These are phyloP conservation scores for Cardamine occulta DNA, from an alignment of 345 rosid species.

Conservation along the genomic window DNA sequence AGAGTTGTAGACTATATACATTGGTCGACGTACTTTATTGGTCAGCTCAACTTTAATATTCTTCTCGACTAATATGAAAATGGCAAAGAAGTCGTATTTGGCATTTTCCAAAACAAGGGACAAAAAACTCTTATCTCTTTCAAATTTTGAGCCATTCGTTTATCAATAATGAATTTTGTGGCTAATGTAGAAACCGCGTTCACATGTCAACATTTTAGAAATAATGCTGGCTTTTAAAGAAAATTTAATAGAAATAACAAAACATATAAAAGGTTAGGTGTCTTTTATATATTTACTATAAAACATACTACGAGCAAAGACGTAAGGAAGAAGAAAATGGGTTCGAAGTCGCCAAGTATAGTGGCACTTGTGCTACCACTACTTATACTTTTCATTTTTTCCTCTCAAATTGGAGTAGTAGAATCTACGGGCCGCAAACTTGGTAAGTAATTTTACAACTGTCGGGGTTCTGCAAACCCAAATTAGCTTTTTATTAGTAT, in stretches of 20 bases:
- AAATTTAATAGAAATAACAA: background rate
- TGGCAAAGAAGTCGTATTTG: background rate
- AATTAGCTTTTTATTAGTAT: too few relatives aligned
- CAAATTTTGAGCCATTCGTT: constrained; percentile 11
- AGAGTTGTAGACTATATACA: too few relatives aligned
- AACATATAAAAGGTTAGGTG: background rate
- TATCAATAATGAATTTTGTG: background rate
- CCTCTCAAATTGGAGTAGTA: constrained; percentile 16
- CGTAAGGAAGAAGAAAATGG: background rate
- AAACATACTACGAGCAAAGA: background rate
- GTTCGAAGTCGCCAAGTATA: background rate
- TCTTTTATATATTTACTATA: background rate
- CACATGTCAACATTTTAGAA: background rate
- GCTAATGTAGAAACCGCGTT: constrained; percentile 4
- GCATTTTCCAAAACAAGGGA: background rate
- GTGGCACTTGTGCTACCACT: constrained; percentile 7
- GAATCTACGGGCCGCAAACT: constrained; percentile 36
- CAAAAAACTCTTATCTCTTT: constrained; percentile 8
- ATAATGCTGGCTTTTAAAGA: background rate
- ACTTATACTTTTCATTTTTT: constrained; percentile 8
- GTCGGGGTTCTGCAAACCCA: too few relatives aligned
- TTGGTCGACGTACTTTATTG: too few relatives aligned
- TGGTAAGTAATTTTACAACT: constrained; percentile 17
- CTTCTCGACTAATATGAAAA: background rate
- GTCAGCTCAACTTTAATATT: background rate